These are phyloP conservation scores for Graphilbum ipis-grandicollis DNA, from an alignment of 2,329 filamentous ascomycete species.

Conservation along the genomic window DNA sequence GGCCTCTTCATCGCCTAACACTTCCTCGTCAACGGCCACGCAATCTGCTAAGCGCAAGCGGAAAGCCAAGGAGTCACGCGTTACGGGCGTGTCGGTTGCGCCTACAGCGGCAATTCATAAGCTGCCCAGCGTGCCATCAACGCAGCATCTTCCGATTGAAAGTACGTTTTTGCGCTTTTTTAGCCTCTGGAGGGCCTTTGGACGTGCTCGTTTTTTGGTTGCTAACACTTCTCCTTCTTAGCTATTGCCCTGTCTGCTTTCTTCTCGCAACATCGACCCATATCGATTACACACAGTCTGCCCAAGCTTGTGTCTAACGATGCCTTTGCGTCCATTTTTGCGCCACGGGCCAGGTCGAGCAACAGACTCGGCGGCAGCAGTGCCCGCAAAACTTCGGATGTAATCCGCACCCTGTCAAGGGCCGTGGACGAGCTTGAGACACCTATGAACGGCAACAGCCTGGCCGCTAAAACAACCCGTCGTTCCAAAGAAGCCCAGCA, in stretches of 20 bases:
- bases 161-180: constrained; percentile 24
- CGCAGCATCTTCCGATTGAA: constrained; percentile 51
- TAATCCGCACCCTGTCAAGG: constrained; percentile 48
- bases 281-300: constrained; percentile 71
- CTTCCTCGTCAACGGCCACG: constrained; percentile 1
- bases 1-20: constrained; percentile 19
- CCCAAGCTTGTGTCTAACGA: constrained; percentile 55
- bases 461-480: constrained; percentile 21
- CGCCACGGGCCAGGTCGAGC: constrained; percentile 25
- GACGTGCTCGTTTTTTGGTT: too few species aligned
- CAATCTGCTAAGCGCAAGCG: constrained; percentile 33
- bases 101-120: constrained; percentile 24
- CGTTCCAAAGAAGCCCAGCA: constrained; percentile 7
- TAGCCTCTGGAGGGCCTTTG: constrained; percentile 5
- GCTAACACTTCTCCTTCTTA: constrained; percentile 18
- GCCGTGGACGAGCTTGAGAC: constrained; percentile 43
- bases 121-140: constrained; percentile 59
- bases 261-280: constrained; percentile 89
- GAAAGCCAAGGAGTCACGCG: constrained; percentile 32
- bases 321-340: constrained; percentile 74
- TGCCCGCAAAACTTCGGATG: constrained; percentile 31
- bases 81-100: not conserved
- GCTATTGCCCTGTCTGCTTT: constrained; percentile 81
- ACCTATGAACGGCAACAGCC: constrained; percentile 29
- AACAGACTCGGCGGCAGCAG: not conserved